Evolutionary conservation across 2,329 filamentous ascomycete genomes (phyloP), one percentile per base, ranked within the genome.

Genomic region (Epichloe sp.): DNA sequence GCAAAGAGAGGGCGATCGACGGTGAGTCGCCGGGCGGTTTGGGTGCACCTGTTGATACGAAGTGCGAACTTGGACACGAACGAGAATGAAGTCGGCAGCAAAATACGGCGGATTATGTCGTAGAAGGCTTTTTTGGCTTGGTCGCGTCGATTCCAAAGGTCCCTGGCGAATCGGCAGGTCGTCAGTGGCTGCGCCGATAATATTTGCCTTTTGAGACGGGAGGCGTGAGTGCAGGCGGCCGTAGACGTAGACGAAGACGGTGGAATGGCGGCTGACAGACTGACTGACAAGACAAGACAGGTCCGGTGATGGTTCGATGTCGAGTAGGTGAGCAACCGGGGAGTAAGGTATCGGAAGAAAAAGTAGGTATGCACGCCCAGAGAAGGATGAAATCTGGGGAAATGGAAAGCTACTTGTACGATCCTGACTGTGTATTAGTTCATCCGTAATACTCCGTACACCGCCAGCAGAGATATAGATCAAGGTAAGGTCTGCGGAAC

Each of bases 321-420:
- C 38, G 38, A 43, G 41, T 23, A 17, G 12, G 35, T 35, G 17
- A 21, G 26, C n/a, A 34, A n/a, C 7, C 8, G 14, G 11, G 14
- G 17, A 44, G 14, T 14, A 44, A 23, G 17, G n/a, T 31, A 31
- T 31, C 17, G 26, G 38, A 23, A 44, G 15, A 31, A 37, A 40
- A 34, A 17, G 38, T 31, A 38, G 26, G 38, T 31, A 38, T 10
- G 17, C 26, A 40, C 36, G 10, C 17, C 26, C 34, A 51, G 44
- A 34, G 44, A 36, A 36, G 19, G 5, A 17, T 15, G 31, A 34
- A 38, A 44, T 11, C 35, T 34, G 43, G 48, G 48, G 48, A 46
- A n/a, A 41, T 44, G 42, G 35, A 26, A 42, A 42, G 49, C 49
- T 51, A 47, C 49, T 51, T 51, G 49, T 51, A 47, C 15, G 14